Evolutionary conservation across 495 filamentous ascomycete species (phyloP).

Genomic region (Hypoxylon intermedium): DNA sequence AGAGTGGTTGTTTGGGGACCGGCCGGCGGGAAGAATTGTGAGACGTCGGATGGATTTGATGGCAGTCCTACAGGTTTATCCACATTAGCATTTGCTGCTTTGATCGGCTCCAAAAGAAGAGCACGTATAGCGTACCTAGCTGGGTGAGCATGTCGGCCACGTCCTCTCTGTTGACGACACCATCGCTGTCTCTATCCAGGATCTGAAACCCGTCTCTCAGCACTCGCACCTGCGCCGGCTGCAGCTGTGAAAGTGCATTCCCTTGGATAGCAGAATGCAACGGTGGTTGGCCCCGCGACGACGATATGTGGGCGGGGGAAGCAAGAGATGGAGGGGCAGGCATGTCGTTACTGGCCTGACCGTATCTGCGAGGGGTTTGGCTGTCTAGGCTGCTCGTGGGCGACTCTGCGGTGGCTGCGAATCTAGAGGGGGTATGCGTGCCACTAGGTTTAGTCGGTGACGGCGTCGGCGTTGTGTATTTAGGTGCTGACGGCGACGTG

Average conservation of each 20-base stretch:
- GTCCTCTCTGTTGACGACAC: constrained; percentile 75
- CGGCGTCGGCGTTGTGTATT: constrained; percentile 55
- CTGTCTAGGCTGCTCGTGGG: constrained; percentile 38
- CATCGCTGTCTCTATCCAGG: constrained; percentile 81
- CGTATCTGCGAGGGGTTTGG: constrained; percentile 55
- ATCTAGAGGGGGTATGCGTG: constrained; percentile 48
- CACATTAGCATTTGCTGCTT: constrained; percentile 10
- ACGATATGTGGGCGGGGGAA: constrained; percentile 50
- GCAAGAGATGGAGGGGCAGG: constrained; percentile 53
- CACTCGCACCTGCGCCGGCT: constrained; percentile 71
- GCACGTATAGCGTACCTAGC: constrained; percentile 60
- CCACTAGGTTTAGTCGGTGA: constrained; percentile 52
- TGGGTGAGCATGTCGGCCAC: constrained; percentile 81
- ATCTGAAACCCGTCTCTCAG: constrained; percentile 88
- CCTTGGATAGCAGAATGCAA: constrained; percentile 39
- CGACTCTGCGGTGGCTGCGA: constrained; percentile 41
- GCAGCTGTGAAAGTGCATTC: constrained; percentile 68
- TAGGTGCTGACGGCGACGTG: constrained; percentile 55
- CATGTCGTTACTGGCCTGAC: constrained; percentile 30
- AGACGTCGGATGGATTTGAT: constrained; percentile 63
- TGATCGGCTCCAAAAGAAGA: not conserved
- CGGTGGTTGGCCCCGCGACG: constrained; percentile 40
- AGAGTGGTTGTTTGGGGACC: constrained; percentile 75
- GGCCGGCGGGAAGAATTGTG: constrained; percentile 77
- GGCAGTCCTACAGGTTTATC: constrained; percentile 50